Percentiles rank a stretch among this genome's conserved stretches.
Conservation (phyloP, 2,329 filamentous ascomycete species). For the Huntiella moniliformis region DNA sequence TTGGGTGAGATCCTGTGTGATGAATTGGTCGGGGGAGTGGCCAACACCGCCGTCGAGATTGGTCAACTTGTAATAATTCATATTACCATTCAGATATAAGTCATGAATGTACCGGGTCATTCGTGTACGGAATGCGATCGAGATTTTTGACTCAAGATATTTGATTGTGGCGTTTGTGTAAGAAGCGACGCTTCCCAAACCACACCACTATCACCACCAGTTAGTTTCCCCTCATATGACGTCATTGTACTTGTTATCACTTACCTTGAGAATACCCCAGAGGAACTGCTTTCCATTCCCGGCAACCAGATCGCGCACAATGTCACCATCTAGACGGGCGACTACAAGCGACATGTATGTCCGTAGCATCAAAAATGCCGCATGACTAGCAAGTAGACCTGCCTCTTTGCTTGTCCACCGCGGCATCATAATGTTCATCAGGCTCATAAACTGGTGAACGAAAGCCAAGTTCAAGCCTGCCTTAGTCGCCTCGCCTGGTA, state of each 20-base stretch:
- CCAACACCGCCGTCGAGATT: conserved; percentile 88
- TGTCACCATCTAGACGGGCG: conserved; percentile 82
- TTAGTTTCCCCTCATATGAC: neutral
- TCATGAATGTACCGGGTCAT: conserved; percentile 95
- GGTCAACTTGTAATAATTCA: conserved; percentile 89
- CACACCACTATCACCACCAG: conserved; percentile 50
- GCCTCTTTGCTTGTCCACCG: conserved; percentile 92
- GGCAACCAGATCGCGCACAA: conserved; percentile 88
- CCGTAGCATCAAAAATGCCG: conserved; percentile 71
- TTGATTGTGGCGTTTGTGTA: conserved; percentile 99
- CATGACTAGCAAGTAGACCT: conserved; percentile 72
- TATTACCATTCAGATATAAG: conserved; percentile 79
- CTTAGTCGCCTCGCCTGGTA: conserved; percentile 78
- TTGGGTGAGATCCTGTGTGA: conserved; percentile 87
- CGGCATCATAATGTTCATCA: conserved; percentile 95
- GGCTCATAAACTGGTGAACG: conserved; percentile 83
- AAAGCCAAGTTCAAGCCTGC: conserved; percentile 91
- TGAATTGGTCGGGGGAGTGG: conserved; percentile 86
- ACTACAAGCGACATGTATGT: conserved; percentile 91
- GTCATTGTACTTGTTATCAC: conserved; percentile 9
- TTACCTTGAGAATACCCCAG: conserved; percentile 65
- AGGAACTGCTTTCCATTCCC: conserved; percentile 79
- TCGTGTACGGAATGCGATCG: conserved; percentile 89
- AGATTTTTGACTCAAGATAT: conserved; percentile 92
- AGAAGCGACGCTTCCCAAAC: conserved; percentile 78